Base-by-base conservation (phyloP, 2,329 filamentous ascomycete genomes). In the Chaetoscypha palmicola region DNA sequence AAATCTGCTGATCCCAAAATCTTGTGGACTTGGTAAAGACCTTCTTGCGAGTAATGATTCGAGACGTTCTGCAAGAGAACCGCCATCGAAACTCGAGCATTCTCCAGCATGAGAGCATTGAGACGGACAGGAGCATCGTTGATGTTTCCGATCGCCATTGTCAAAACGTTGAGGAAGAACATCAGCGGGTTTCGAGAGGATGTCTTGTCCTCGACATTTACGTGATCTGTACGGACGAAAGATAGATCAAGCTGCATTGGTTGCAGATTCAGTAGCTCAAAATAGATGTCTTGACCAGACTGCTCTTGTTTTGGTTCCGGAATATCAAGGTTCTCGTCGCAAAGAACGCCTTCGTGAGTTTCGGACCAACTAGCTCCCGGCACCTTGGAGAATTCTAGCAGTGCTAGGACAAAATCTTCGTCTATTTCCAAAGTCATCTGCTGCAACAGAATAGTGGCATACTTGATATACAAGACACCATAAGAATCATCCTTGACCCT, bases 81-180 rank as follows among this genome's bases (percentile, higher is more conserved):
- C 4, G 83, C 81, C 5, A 89, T 81, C 0, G 92, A 95, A 4
- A 98, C 85, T 21, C 92, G 81, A 34, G 92, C 90, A 57, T 98
- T 98, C 65, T 98, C 92, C 19, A 98, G 69, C 69, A 98, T 86
- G 19, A 98, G 71, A 1, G 92, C 88, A 51, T 97, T 98, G 62
- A 98, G 80, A 37, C 88, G 82, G 41, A 98, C 81, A 0, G 92
- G 94, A 5, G 92, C 92, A 65, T 98, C 94, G 58, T 98, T 98
- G 70, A 98, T 88, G 58, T 98, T 98, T 52, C 92, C 92, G 58
- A 98, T 92, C 11, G 92, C 94, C 92, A 98, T 98, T 1, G 94
- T 97, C 71, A 98, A 81, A 54, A 97, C 87, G 60, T 98, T 97
- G 64, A 97, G 81, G 62, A 96, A 90, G 69, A 97, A 98, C 90